Evolutionary conservation across 176 grass and related monocot species (phyloP).

Genomic region (Eleusine coracana): DNA sequence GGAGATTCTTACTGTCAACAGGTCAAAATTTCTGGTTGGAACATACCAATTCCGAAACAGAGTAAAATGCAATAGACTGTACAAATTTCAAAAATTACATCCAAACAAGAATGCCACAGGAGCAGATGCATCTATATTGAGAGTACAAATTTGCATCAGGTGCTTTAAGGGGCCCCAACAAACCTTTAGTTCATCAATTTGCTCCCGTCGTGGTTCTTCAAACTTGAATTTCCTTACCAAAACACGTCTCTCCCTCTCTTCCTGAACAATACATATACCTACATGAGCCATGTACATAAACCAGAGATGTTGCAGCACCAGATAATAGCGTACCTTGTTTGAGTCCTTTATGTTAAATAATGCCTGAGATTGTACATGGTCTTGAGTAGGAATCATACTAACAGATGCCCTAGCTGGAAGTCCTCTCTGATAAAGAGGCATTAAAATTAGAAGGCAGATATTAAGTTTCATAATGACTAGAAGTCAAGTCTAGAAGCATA

Average conservation of each 20-base stretch:
- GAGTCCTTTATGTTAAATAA: slow-evolving; percentile 98
- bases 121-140: not conserved
- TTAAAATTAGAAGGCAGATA: slow-evolving; percentile 26
- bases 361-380: slow-evolving; percentile 73
- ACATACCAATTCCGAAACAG: too few relatives aligned
- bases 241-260: slow-evolving; percentile 88
- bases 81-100: not conserved
- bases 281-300: slow-evolving; percentile 14
- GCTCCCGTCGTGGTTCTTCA: slow-evolving; percentile 94
- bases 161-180: not conserved
- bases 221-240: slow-evolving; percentile 89
- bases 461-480: slow-evolving; percentile 24
- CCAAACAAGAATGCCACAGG: not conserved
- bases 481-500: not conserved
- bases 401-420: slow-evolving; percentile 73
- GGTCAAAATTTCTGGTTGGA: too few relatives aligned
- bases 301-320: not conserved
- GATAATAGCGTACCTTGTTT: slow-evolving; percentile 68
- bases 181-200: slow-evolving; percentile 97
- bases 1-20: too few relatives aligned
- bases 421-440: slow-evolving; percentile 57
- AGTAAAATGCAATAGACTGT: not conserved
- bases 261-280: slow-evolving; percentile 59
- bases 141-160: not conserved
- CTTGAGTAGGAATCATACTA: slow-evolving; percentile 70